These are phyloP conservation scores for Mortierella sp. DNA, from an alignment of 371 early-diverging fungal genomes.

Conservation along the genomic window DNA sequence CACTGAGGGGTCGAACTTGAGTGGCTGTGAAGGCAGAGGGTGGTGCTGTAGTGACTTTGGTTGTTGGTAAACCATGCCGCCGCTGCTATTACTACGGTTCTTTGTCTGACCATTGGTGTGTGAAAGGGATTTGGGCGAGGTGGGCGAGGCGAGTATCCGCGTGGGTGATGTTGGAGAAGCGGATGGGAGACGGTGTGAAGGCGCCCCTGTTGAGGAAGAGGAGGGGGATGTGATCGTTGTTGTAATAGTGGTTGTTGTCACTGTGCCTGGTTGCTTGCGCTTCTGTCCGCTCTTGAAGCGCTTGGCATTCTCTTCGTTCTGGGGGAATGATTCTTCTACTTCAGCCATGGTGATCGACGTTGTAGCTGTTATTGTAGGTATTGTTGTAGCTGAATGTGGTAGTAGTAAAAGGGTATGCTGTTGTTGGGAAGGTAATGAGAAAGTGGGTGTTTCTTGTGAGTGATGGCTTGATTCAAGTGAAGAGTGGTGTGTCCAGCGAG, in stretches of 20 bases:
- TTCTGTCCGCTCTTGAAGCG: conserved; percentile 38
- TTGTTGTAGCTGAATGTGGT: not conserved
- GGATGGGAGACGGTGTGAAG: not conserved
- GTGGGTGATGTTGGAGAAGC: conserved; percentile 23
- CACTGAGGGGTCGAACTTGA: conserved; percentile 20
- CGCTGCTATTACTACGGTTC: conserved; percentile 1
- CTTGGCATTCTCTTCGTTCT: conserved; percentile 45
- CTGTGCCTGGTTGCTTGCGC: conserved; percentile 36
- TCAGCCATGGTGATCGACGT: conserved; percentile 24
- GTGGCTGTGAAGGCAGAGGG: conserved; percentile 32
- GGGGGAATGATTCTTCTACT: conserved; percentile 34
- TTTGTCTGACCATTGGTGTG: not conserved
- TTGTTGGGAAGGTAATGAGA: not conserved
- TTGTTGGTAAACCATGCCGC: conserved; percentile 39
- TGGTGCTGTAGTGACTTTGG: conserved; percentile 48
- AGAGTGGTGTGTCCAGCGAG: not conserved
- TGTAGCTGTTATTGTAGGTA: not conserved
- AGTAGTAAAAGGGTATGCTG: not conserved
- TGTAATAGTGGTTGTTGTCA: not conserved
- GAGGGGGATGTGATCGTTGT: not conserved
- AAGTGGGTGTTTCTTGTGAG: not conserved
- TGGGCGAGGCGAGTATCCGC: not conserved
- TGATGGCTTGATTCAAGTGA: not conserved
- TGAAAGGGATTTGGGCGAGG: not conserved
- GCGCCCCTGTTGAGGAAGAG: conserved; percentile 1